Base-by-base conservation (phyloP, 768 basidiomycete genomes). In the Arthromyces matolae region DNA sequence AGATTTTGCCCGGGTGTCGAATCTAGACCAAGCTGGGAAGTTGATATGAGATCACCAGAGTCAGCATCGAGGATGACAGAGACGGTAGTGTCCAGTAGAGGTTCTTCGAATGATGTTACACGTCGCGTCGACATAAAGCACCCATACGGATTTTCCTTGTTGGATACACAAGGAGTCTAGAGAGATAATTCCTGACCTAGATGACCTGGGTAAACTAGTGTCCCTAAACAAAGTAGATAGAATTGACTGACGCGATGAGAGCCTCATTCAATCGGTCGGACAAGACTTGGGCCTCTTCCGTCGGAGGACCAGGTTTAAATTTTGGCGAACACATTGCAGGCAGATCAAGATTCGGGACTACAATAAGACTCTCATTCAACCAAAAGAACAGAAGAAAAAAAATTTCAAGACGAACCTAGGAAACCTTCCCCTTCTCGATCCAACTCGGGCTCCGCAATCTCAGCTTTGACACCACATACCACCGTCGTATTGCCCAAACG, bases 381-480 rank as follows among this genome's bases (percentile, higher is more conserved):
- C 6, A 29, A n/a, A n/a, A n/a, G 43, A n/a, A 32, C 4, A 20
- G 22, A 8, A 36, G 43, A 24, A 38, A 22, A 13, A 20, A 33
- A 41, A 28, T 16, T 20, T 1, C 19, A 27, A 14, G 9, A 60
- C 78, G 48, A 56, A 93, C 94, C 93, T 19, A 98, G 59, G 62
- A 88, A 97, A 0, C 95, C 95, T 23, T 83, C 75, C 13, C 77
- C 70, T 1, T 86, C 89, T 2, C 66, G 66, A 53, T 92, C 84
- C 14, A 95, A 62, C 56, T 90, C 88, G 4, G 95, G 95, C 58
- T 93, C 89, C 22, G 92, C 86, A 32, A 95, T 86, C 67, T 98
- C 94, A 12, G 92, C 93, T 62, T 96, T 97, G 55, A 99, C 81
- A 1, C 96, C 96, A 59, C 94, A 97, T 0, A 97, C 89, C 29